Base-by-base conservation (phyloP, 805 yeast species). In the Clavispora asparagi region DNA sequence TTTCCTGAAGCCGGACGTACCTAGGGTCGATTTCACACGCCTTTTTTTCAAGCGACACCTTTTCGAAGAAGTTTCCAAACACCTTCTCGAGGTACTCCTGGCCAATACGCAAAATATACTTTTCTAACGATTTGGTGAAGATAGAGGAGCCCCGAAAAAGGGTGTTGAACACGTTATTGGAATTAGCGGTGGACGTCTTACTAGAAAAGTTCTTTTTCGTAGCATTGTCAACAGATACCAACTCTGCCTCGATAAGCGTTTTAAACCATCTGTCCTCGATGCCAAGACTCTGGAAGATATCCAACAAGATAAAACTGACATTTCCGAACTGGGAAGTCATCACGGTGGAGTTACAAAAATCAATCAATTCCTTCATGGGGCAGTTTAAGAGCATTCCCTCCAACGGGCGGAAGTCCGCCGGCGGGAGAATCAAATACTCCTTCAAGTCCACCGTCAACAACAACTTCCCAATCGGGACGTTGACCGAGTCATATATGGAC, bases 131-230 rank as follows among this genome's bases (percentile, higher is more conserved):
- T 60, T 87, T 87, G 0, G 96, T 83, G 49, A 94, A 72, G 5
- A 92, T 73, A 1, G 96, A 82, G 46, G 88, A 86, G 0, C 97
- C 96, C 54, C 99, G 74, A 58, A 92, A 92, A 13, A 88, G 61
- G 0, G 87, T 76, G 51, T 79, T 83, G 52, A 78, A 76, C 4
- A 81, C 63, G 51, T 78, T 77, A 41, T 60, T 65, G 38, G 70
- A 64, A 17, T 9, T 17, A 7, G 13, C 9, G 8, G 35, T 16
- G 16, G 37, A 17, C 26, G 44, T 25, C 40, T 61, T 64, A n/a
- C 59, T 58, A n/a, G 61, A 59, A 44, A 75, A 67, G 47, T 70
- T 68, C 42, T 70, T 73, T 36, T 78, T 57, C 2, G 78, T 74
- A 43, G 69, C 59, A 14, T 67, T 63, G 53, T 75, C 81, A 10